Percentiles rank a stretch among this genome's conserved stretches.
Conservation (phyloP, 73 alveolate genomes). For the Durusdinium trenchii region DNA sequence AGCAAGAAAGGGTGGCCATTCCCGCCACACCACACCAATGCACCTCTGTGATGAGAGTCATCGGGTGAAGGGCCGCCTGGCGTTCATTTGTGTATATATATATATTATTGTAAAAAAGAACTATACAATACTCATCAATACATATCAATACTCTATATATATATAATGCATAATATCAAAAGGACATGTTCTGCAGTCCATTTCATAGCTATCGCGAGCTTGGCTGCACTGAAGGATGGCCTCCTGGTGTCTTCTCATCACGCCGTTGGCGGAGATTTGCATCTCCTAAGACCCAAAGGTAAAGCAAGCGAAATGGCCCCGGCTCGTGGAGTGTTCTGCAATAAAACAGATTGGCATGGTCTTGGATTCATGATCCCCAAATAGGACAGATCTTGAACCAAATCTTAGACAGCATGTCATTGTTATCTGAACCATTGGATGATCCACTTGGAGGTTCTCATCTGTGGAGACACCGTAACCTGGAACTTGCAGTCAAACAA, state of each 20-base stretch:
- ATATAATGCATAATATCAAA: neutral
- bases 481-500: too few relatives aligned
- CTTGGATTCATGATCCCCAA: too few relatives aligned
- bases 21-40: neutral
- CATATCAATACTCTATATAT: neutral
- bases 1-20: too few relatives aligned
- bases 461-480: too few relatives aligned
- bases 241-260: slow-evolving; percentile 65
- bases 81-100: neutral
- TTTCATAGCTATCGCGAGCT: neutral
- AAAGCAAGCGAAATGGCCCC: too few relatives aligned
- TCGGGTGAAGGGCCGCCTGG: slow-evolving; percentile 74
- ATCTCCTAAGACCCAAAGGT: slow-evolving; percentile 45
- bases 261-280: slow-evolving; percentile 39
- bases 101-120: neutral
- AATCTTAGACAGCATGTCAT: too few relatives aligned
- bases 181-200: neutral
- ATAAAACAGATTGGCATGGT: too few relatives aligned
- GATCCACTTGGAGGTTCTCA: too few relatives aligned
- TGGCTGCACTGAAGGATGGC: neutral
- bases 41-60: slow-evolving; percentile 69
- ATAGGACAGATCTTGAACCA: too few relatives aligned
- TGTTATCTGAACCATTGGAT: too few relatives aligned
- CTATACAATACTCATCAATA: neutral
- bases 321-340: too few relatives aligned